Base-by-base conservation (phyloP, 495 filamentous ascomycete genomes). In the Penicillium canescens region DNA sequence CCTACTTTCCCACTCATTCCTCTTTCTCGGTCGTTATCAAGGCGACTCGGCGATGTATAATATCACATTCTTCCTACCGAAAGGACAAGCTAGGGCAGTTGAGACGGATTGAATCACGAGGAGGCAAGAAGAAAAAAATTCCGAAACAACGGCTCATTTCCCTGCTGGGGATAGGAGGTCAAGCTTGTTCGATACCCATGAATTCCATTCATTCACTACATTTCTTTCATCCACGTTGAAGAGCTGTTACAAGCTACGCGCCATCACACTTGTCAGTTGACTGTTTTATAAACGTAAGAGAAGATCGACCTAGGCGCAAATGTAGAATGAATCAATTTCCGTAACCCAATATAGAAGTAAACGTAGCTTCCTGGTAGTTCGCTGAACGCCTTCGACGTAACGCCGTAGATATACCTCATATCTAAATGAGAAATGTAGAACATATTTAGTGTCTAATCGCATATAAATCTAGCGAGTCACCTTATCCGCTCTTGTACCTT, bases 181-280 rank as follows among this genome's bases (percentile, higher is more conserved):
- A 60, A 49, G 54, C 54, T 62, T 62, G 56, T 66, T 71, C 62
- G 62, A 71, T 73, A 70, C 68, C 70, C 67, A 65, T 66, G 62
- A 55, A 62, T 67, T 58, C 37, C 51, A 58, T 59, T 63, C 40
- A 10, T 50, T 62, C 51, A 37, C 36, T 49, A 10, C 28, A 9
- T 31, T 31, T 10, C 28, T 31, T 31, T 31, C 28, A 24, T 24
- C 23, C 36, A 31, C 18, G 12, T 35, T 39, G 12, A 21, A n/a
- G 10, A 13, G 10, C 24, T 47, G 23, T 35, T 47, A 37, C 20
- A 38, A 37, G 21, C 8, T 5, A 31, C 28, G 2, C 8, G 5
- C 28, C 28, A 31, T 31, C 28, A 31, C 4, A 31, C 9, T 7
- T 31, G 28, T 31, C 9, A 7, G 9, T 31, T 31, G 23, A 24